Evolutionary conservation across 2,329 filamentous ascomycete species (phyloP), one percentile per base, ranked within the genome.

Genomic region (Mollisia scopiformis): DNA sequence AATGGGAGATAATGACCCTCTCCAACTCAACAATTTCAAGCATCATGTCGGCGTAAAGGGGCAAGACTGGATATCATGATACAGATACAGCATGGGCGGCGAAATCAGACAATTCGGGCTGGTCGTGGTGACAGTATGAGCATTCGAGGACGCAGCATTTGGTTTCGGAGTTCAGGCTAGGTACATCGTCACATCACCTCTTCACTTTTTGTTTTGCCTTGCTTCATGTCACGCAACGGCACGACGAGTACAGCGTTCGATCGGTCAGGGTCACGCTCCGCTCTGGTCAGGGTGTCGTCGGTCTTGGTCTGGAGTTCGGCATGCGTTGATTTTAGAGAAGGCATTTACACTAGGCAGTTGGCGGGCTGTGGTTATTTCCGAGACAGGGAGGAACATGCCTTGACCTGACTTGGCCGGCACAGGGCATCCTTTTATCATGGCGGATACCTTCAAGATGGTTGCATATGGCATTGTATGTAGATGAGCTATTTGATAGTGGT

Each of bases 1-100:
- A 66, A 68, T 31, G 64, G 65, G 19, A 61, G 67, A 62, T 67
- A 13, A 55, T 31, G 25, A 41, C 19, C 19, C 14, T 37, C 23
- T 46, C 28, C n/a, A 43, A 41, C 16, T 35, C 31, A 27, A 21
- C 6, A 51, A 35, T 50, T 54, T 55, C 49, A 28, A 58, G 56
- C 62, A 64, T 61, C 43, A 39, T 46, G 37, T 57, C 56, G 62
- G 62, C 62, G 62, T 54, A 64, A 51, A 35, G 27, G 58, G 55
- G 43, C 50, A 47, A 47, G 43, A 47, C 43, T 47, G 43, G 43
- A 47, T 27, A 47, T 47, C 23, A 43, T 19, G 6, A 43, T 43
- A 43, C 39, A 43, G 39, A 43, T 23, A 43, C 23, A 47, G 43
- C 43, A 47, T 47, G 25, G 43, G 25, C n/a, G 43, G 43, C 43